Base-by-base conservation (phyloP, 2,329 filamentous ascomycete genomes). In the Fulvia fulva region DNA sequence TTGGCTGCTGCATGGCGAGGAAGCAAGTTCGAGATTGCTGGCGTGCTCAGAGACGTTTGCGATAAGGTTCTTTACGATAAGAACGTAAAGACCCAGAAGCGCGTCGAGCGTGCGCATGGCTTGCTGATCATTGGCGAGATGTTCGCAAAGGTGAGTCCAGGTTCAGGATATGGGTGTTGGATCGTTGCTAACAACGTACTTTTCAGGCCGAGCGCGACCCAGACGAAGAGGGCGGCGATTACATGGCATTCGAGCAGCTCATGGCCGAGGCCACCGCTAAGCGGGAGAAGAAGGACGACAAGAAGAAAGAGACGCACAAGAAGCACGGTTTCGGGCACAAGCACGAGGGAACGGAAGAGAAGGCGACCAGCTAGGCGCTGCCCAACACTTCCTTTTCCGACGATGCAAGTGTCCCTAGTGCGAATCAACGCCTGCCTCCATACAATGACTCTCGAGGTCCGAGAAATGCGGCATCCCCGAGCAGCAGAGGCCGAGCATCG, bases 191-290 rank as follows among this genome's bases (percentile, higher is more conserved):
- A 64, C 37, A 32, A 19, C 49, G 44, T 19, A 23, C 26, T 53
- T 55, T 43, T 50, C 65, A 97, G 92, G 90, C 93, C 43, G 83
- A 89, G 74, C 87, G 94, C 62, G 88, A 93, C 55, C 88, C 93
- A 44, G 94, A 99, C 64, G 94, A 99, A 78, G 94, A 99, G 76
- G 93, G 94, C 64, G 47, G 47, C 12, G 94, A 97, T 70, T 97
- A 96, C 77, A 95, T 99, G 85, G 92, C 93, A 16, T 99, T 99
- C 67, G 94, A 99, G 75, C 91, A 97, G 76, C 86, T 99, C 56
- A 96, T 99, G 75, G 92, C 94, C 52, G 94, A 99, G 73, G 93
- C 93, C 4, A 91, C 92, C 57, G 88, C 91, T 55, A 97, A 97
- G 83, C 96, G 97, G 77, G 91, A 94, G 65, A 82, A 84, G 70